These are phyloP conservation scores for Isabelozyma pseudorhagii DNA, from an alignment of 805 yeast genomes.

Conservation along the genomic window DNA sequence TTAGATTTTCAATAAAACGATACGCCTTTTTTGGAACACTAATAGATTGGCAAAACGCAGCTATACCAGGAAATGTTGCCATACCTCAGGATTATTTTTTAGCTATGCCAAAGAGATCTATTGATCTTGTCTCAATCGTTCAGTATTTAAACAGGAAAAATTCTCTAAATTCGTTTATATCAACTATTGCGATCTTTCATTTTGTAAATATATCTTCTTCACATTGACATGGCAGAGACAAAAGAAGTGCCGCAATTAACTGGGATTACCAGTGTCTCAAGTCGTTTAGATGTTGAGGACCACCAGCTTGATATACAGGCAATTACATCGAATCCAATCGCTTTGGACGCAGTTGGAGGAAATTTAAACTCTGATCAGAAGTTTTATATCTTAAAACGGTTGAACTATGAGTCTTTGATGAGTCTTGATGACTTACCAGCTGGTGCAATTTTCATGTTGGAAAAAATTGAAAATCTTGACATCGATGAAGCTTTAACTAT, in stretches of 20 bases:
- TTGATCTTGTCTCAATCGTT: too few relatives aligned
- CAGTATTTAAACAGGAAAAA: too few relatives aligned
- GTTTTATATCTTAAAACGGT: slow-evolving; percentile 20
- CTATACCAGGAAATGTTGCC: too few relatives aligned
- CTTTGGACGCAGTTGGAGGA: slow-evolving; percentile 22
- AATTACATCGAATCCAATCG: slow-evolving; percentile 17
- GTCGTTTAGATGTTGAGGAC: slow-evolving; percentile 8
- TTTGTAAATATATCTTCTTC: too few relatives aligned
- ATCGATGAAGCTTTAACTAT: slow-evolving; percentile 39
- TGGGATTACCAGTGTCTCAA: slow-evolving; percentile 3
- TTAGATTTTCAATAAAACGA: too few relatives aligned
- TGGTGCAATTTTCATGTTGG: slow-evolving; percentile 37
- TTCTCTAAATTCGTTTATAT: too few relatives aligned
- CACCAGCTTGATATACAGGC: slow-evolving; percentile 15
- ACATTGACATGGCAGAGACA: neutral
- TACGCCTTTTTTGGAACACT: too few relatives aligned
- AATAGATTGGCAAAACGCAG: too few relatives aligned
- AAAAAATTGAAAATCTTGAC: slow-evolving; percentile 31
- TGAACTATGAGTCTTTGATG: slow-evolving; percentile 22
- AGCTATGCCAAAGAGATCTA: too few relatives aligned
- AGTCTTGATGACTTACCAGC: slow-evolving; percentile 27
- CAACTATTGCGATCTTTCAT: too few relatives aligned
- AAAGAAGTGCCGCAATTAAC: neutral
- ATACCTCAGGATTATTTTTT: too few relatives aligned
- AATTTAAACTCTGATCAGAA: slow-evolving; percentile 24